Conservation (phyloP, 495 filamentous ascomycete genomes). For the Penicillium waksmanii region DNA sequence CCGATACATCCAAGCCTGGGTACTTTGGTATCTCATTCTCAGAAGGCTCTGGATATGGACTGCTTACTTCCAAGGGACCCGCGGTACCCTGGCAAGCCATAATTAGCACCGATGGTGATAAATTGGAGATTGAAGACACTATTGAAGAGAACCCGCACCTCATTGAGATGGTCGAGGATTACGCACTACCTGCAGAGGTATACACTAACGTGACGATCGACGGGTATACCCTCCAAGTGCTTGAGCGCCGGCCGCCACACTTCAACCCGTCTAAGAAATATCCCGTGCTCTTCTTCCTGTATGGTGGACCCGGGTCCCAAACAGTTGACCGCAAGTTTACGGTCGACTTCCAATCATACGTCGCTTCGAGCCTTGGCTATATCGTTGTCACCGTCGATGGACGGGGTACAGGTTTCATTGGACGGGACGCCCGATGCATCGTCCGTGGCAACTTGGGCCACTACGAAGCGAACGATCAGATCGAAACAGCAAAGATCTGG, state of each 20-base stretch:
- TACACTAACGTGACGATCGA: conserved; percentile 87
- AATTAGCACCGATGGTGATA: conserved; percentile 75
- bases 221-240: conserved; percentile 75
- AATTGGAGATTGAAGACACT: conserved; percentile 60
- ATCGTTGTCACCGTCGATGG: conserved; percentile 95
- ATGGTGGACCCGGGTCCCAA: conserved; percentile 90
- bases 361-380: conserved; percentile 87
- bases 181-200: conserved; percentile 81
- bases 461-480: conserved; percentile 88
- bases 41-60: conserved; percentile 73
- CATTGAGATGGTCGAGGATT: conserved; percentile 66
- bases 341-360: conserved; percentile 89
- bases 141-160: conserved; percentile 80
- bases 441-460: conserved; percentile 82
- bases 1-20: conserved; percentile 76
- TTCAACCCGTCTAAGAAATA: conserved; percentile 87
- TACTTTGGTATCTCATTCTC: conserved; percentile 90
- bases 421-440: conserved; percentile 78
- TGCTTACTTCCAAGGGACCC: conserved; percentile 83
- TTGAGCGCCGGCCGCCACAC: conserved; percentile 88
- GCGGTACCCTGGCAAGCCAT: conserved; percentile 91
- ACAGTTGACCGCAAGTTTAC: conserved; percentile 77
- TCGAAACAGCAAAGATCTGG: conserved; percentile 87
- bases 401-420: conserved; percentile 89
- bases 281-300: conserved; percentile 91